These are phyloP conservation scores for Marsdenia floribunda DNA, from an alignment of 257 asterid species.

Conservation along the genomic window DNA sequence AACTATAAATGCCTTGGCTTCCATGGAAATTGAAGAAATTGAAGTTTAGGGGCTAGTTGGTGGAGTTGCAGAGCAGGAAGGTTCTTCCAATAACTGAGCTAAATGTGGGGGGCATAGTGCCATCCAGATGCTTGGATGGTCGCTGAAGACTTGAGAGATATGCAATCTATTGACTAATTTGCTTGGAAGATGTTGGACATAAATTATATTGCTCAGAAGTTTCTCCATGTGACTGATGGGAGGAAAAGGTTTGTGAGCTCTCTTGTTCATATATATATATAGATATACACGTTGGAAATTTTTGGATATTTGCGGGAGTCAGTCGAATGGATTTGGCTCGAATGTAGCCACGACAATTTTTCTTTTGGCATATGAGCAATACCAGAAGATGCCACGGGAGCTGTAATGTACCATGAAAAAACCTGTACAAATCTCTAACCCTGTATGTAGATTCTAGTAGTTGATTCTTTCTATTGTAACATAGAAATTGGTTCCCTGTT, in stretches of 20 bases:
- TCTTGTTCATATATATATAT: not conserved
- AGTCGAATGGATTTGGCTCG: slow-evolving; percentile 16
- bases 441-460: slow-evolving; percentile 37
- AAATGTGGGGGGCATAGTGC: slow-evolving; percentile 16
- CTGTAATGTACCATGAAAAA: slow-evolving; percentile 27
- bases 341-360: slow-evolving; percentile 14
- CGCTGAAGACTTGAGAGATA: slow-evolving; percentile 21
- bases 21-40: slow-evolving; percentile 21
- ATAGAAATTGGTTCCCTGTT: slow-evolving; percentile 38
- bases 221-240: slow-evolving; percentile 5
- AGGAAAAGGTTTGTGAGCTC: slow-evolving; percentile 1
- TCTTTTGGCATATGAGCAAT: slow-evolving; percentile 10
- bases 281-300: not conserved
- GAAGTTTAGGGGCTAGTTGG: slow-evolving; percentile 24
- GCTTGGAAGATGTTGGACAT: slow-evolving; percentile 16
- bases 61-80: slow-evolving; percentile 34
- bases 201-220: slow-evolving; percentile 4
- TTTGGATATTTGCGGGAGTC: slow-evolving; percentile 2
- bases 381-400: slow-evolving; percentile 19
- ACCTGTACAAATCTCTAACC: slow-evolving; percentile 60
- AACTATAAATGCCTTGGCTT: slow-evolving; percentile 22
- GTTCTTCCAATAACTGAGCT: slow-evolving; percentile 24
- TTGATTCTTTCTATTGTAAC: slow-evolving; percentile 52
- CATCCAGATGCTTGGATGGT: slow-evolving; percentile 27
- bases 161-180: slow-evolving; percentile 7